A percentile compares a stretch with the other conserved stretches of the same genome.
phyloP scores from a whole-genome alignment of 2,329 filamentous ascomycete genomes.

The Hymenoscyphus occultus region DNA sequence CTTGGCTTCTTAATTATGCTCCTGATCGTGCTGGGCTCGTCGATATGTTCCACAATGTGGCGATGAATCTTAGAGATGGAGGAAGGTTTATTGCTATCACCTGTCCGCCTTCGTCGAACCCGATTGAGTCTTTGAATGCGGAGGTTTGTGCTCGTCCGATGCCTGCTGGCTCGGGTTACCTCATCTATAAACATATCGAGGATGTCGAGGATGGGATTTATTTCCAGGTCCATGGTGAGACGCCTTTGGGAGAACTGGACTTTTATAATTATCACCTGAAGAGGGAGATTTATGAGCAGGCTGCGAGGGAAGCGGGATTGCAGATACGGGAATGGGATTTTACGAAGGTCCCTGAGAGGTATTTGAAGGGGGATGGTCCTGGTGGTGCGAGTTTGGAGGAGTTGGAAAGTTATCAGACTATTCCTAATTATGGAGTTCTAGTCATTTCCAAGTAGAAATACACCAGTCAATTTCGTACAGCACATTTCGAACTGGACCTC shows the following conservation, averaged over 20 bases:
- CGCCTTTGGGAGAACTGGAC: conserved; percentile 27
- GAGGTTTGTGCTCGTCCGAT: neutral
- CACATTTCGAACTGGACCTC: no score
- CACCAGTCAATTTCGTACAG: no score
- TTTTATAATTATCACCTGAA: conserved; percentile 34
- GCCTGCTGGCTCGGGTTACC: neutral
- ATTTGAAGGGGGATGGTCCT: neutral
- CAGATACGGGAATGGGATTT: neutral
- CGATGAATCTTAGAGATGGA: conserved; percentile 37
- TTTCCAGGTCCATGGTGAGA: neutral
- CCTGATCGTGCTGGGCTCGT: conserved; percentile 31
- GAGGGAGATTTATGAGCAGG: conserved; percentile 33
- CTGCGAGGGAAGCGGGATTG: conserved; percentile 34
- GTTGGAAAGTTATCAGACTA: neutral
- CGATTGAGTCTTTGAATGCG: neutral
- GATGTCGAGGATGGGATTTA: neutral
- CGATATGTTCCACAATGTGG: conserved; percentile 38
- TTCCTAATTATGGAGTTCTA: neutral
- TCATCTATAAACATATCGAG: neutral
- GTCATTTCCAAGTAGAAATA: neutral
- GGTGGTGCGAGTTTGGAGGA: neutral
- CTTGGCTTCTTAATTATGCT: conserved; percentile 42
- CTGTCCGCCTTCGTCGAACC: neutral
- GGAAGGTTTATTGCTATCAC: conserved; percentile 11
- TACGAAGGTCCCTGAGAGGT: neutral